Percentiles rank a stretch among this genome's conserved stretches.
These are phyloP conservation scores for Aspergillus novofumigatus DNA, from an alignment of 2,329 filamentous ascomycete species.

Conservation along the genomic window DNA sequence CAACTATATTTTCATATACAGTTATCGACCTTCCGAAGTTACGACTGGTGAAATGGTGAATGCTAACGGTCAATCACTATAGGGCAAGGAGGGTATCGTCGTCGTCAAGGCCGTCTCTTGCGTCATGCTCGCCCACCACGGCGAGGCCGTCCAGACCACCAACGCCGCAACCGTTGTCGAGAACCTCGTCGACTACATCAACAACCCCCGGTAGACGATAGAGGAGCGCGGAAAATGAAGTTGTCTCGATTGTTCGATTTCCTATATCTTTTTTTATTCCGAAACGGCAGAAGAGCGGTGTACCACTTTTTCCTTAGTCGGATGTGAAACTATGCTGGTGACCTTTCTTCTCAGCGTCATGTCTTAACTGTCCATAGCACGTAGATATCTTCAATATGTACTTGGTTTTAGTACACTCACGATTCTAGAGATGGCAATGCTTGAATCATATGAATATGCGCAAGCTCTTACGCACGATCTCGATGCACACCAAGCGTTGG, in stretches of 20 bases:
- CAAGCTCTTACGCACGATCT: too few species aligned
- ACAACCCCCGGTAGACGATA: slow-evolving; percentile 62
- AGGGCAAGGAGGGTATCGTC: slow-evolving; percentile 77
- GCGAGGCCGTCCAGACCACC: slow-evolving; percentile 67
- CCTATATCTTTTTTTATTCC: not conserved
- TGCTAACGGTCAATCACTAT: slow-evolving; percentile 10
- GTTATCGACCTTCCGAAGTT: not conserved
- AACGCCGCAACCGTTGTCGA: slow-evolving; percentile 75
- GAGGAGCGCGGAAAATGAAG: slow-evolving; percentile 19
- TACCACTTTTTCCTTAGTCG: not conserved
- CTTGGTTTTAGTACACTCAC: not conserved
- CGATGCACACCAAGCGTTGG: not conserved
- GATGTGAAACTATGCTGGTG: not conserved
- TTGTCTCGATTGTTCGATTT: slow-evolving; percentile 1
- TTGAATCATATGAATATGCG: not conserved
- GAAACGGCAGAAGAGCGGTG: not conserved
- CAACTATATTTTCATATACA: slow-evolving; percentile 19
- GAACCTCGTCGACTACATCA: slow-evolving; percentile 79
- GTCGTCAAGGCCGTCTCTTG: slow-evolving; percentile 85
- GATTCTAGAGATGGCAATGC: not conserved
- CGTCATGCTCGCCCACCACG: slow-evolving; percentile 84
- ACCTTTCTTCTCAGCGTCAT: not conserved
- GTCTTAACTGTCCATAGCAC: slow-evolving; percentile 1
- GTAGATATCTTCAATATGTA: slow-evolving; percentile 20
- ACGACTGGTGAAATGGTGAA: not conserved